phyloP scores from a whole-genome alignment of 371 early-diverging fungal genomes.

The Parasitella parasitica region DNA sequence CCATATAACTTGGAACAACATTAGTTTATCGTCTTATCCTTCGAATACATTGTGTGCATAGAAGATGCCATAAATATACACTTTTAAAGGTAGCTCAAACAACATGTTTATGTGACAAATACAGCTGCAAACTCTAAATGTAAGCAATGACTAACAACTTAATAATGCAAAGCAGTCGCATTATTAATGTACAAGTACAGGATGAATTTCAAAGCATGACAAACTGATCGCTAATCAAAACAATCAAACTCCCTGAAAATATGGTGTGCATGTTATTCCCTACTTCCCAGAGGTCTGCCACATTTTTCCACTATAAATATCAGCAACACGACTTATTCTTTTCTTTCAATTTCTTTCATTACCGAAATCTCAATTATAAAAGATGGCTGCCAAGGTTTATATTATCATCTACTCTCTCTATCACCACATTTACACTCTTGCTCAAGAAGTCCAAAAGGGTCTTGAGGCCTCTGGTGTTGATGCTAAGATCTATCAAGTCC shows the following conservation, averaged over 20 bases:
- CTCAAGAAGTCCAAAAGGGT: slow-evolving; percentile 62
- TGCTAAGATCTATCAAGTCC: slow-evolving; percentile 64
- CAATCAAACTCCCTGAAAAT: background rate
- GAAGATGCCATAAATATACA: background rate
- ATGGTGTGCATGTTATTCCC: background rate
- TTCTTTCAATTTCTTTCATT: background rate
- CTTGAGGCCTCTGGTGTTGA: slow-evolving; percentile 56
- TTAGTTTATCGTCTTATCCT: too few species aligned
- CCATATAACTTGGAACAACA: background rate
- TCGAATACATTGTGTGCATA: background rate
- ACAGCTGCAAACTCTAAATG: background rate
- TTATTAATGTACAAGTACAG: background rate
- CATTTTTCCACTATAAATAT: slow-evolving; percentile 1
- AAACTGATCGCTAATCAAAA: slow-evolving; percentile 4
- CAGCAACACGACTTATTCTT: background rate
- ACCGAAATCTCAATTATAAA: background rate
- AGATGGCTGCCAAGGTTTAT: slow-evolving; percentile 43
- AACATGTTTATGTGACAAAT: background rate
- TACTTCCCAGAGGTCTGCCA: background rate
- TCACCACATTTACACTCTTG: slow-evolving; percentile 59
- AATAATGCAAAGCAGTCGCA: slow-evolving; percentile 7
- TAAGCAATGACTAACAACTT: slow-evolving; percentile 3
- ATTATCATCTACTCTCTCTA: slow-evolving; percentile 55
- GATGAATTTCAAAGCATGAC: slow-evolving; percentile 11
- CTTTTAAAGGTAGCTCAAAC: background rate